Evolutionary conservation across 257 asterid species (phyloP).

Genomic region (Orobanche coerulescens): DNA sequence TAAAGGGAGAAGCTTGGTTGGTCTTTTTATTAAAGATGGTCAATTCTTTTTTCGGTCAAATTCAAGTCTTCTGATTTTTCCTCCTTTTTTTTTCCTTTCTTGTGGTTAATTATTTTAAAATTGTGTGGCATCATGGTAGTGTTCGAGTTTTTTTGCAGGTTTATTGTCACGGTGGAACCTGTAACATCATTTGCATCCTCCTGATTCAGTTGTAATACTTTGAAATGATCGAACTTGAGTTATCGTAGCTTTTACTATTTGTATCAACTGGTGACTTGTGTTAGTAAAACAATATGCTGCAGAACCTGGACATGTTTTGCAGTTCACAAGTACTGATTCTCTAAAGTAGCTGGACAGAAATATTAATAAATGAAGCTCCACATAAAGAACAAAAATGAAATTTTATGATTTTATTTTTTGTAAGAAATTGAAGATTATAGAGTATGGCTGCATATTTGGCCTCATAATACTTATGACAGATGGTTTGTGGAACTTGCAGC

Average conservation of each 20-base stretch:
- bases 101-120: background rate
- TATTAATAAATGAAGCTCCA: background rate
- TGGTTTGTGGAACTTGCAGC: background rate
- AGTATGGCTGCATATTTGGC: background rate
- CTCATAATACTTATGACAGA: background rate
- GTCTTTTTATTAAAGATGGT: background rate
- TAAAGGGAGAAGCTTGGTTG: constrained; percentile 6
- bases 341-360: background rate
- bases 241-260: background rate
- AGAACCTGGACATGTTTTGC: background rate
- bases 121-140: background rate
- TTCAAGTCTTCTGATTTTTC: background rate
- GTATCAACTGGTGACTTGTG: background rate
- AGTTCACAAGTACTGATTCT: background rate
- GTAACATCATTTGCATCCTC: background rate
- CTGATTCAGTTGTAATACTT: background rate
- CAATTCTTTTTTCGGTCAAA: background rate
- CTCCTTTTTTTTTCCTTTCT: background rate
- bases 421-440: background rate
- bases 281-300: background rate
- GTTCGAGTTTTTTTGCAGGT: constrained; percentile 4
- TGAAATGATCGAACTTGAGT: background rate
- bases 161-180: background rate
- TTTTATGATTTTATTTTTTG: background rate
- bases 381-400: background rate